Percentiles rank a stretch among this genome's conserved stretches.
These are phyloP conservation scores for Epichloe festucae DNA, from an alignment of 2,329 filamentous ascomycete genomes.

Conservation along the genomic window DNA sequence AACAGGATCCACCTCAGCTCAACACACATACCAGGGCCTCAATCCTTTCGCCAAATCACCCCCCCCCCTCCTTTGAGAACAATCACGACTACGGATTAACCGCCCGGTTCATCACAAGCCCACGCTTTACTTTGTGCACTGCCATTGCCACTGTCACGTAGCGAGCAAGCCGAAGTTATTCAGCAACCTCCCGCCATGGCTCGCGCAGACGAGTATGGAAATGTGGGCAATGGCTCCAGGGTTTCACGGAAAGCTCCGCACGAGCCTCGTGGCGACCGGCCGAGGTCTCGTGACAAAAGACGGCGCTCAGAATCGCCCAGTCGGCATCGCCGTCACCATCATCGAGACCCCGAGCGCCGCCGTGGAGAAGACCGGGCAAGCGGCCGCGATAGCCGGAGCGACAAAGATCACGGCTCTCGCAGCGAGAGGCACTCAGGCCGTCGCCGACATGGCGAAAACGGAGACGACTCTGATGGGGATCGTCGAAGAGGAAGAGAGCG, in stretches of 20 bases:
- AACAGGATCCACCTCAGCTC: background rate
- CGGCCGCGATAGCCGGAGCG: conserved; percentile 8
- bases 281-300: conserved; percentile 17
- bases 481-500: conserved; percentile 7
- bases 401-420: conserved; percentile 19
- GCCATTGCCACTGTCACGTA: background rate
- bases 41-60: background rate
- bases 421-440: conserved; percentile 17
- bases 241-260: conserved; percentile 11
- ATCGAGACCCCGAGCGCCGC: conserved; percentile 14
- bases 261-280: conserved; percentile 14
- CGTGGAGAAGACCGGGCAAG: conserved; percentile 8
- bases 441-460: conserved; percentile 11
- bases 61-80: background rate
- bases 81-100: too few species aligned
- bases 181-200: conserved; percentile 13
- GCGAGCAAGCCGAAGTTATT: background rate
- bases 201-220: conserved; percentile 12
- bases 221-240: conserved; percentile 9
- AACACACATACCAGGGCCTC: background rate
- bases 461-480: conserved; percentile 11
- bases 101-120: too few species aligned
- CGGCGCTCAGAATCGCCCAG: conserved; percentile 18
- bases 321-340: conserved; percentile 7
- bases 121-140: conserved; percentile 3